phyloP scores from a whole-genome alignment of 768 basidiomycete species.

The Lentinula boryana region DNA sequence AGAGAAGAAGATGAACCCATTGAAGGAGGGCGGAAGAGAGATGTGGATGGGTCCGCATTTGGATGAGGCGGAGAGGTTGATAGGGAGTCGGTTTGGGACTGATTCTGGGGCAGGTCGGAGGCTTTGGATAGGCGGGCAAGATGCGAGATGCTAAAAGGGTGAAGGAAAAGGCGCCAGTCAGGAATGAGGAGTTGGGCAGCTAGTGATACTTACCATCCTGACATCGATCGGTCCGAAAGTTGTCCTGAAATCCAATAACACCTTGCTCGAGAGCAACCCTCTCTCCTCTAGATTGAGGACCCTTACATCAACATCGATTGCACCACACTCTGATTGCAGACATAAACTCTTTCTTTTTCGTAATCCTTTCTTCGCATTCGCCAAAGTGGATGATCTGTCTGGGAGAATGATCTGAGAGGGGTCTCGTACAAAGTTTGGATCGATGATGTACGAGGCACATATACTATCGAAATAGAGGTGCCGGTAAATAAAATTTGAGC shows the following conservation, averaged over 20 bases:
- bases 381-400: background rate
- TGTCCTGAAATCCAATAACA: background rate
- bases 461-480: conserved; percentile 1
- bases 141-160: background rate
- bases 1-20: background rate
- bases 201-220: background rate
- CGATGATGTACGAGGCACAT: background rate
- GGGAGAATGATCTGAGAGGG: background rate
- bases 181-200: background rate
- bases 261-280: background rate
- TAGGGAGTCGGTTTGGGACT: background rate
- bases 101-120: background rate
- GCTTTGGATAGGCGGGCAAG: background rate
- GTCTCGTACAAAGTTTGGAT: background rate
- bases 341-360: background rate
- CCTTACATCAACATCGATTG: background rate
- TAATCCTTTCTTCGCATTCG: background rate
- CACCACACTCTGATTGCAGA: background rate
- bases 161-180: background rate
- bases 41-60: background rate
- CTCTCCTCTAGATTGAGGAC: background rate
- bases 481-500: background rate
- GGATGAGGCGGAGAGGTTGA: background rate
- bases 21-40: background rate
- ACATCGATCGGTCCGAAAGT: background rate